These are phyloP conservation scores for Ceratocystis destructans DNA, from an alignment of 2,329 filamentous ascomycete genomes.

Conservation along the genomic window DNA sequence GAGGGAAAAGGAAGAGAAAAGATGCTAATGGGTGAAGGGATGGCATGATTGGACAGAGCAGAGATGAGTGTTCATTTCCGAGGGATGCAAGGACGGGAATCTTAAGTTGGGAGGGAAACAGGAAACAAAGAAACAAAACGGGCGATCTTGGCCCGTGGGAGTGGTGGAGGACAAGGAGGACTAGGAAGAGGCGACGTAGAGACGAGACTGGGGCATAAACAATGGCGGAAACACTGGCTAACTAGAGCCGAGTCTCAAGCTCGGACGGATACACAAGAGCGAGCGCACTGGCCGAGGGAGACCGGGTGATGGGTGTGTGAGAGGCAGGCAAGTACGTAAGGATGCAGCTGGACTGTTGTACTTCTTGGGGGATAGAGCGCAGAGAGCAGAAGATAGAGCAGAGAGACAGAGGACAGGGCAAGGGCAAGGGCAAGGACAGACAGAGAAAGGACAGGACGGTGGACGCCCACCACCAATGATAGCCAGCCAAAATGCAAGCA, in stretches of 20 bases:
- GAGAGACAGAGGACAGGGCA: neutral
- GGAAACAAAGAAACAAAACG: neutral
- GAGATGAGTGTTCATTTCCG: neutral
- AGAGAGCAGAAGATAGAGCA: neutral
- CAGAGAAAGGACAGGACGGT: too few relatives aligned
- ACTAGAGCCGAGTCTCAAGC: neutral
- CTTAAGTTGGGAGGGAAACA: neutral
- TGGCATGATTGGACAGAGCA: neutral
- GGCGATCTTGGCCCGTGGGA: neutral
- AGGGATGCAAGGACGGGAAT: neutral
- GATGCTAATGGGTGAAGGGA: neutral
- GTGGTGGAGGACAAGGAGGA: neutral
- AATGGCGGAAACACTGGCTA: neutral
- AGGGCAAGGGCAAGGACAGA: too few relatives aligned
- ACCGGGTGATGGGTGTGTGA: too few relatives aligned
- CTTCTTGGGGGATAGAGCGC: too few relatives aligned
- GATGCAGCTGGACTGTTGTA: neutral
- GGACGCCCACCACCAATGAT: neutral
- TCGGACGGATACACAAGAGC: slow-evolving; percentile 1
- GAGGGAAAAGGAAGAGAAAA: neutral
- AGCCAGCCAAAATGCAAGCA: too few relatives aligned
- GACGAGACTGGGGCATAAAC: neutral
- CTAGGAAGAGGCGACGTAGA: too few relatives aligned
- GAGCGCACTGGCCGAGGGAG: neutral
- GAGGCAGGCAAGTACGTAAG: neutral